Evolutionary conservation across 148 eudicot species (phyloP).

Genomic region (Vaccinium macrocarpon): DNA sequence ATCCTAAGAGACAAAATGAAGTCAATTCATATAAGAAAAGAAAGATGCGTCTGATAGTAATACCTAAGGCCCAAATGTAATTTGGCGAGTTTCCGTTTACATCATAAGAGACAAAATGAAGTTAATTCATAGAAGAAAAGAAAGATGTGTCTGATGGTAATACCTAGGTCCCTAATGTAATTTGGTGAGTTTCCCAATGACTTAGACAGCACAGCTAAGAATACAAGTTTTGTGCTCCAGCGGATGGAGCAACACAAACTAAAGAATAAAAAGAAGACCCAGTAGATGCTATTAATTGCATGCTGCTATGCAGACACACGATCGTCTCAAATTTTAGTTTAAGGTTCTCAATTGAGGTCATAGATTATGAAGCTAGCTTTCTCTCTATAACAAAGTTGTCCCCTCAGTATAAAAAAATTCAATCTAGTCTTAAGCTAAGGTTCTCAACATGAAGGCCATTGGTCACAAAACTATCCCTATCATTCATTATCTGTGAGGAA

Average conservation of each 20-base stretch:
- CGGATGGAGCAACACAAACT: not conserved
- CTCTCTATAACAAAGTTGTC: not conserved
- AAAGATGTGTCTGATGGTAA: not conserved
- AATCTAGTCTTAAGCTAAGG: not conserved
- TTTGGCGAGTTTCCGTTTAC: not conserved
- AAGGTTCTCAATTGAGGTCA: not conserved
- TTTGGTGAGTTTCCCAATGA: not conserved
- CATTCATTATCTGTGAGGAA: not conserved
- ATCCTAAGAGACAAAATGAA: not conserved
- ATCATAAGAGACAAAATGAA: not conserved
- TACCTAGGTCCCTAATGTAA: not conserved
- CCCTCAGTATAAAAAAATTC: not conserved
- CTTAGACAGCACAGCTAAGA: not conserved
- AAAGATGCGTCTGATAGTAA: not conserved
- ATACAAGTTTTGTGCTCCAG: not conserved
- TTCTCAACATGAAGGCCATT: not conserved
- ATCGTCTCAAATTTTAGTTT: not conserved
- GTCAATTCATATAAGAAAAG: not conserved
- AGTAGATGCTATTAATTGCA: not conserved
- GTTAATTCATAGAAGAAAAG: not conserved
- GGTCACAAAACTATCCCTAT: not conserved
- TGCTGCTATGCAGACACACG: not conserved
- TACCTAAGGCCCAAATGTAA: not conserved
- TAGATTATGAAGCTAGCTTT: not conserved
- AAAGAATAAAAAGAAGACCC: not conserved